phyloP scores from a whole-genome alignment of 768 basidiomycete genomes.

The Amanita brunnescens region DNA sequence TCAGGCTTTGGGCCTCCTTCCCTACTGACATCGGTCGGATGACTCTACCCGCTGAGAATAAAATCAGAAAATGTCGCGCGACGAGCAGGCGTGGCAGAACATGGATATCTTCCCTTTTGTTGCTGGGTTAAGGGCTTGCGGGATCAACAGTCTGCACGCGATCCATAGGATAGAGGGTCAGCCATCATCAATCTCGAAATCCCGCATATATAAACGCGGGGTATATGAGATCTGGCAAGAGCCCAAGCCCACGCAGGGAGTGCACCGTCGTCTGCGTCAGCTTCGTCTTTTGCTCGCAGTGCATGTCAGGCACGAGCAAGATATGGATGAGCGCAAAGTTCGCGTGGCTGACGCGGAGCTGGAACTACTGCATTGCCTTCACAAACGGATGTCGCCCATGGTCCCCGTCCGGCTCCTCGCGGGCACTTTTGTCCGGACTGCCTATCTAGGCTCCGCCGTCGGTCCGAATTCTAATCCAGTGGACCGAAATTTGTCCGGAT shows the following conservation, averaged over 20 bases:
- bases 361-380: conserved; percentile 99
- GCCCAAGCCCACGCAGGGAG: conserved; percentile 83
- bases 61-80: neutral
- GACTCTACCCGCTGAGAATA: conserved; percentile 86
- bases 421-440: no score
- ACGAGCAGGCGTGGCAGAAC: conserved; percentile 72
- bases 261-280: conserved; percentile 97
- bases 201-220: no score
- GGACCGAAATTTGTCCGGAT: no score
- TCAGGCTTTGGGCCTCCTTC: conserved; percentile 10
- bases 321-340: conserved; percentile 98
- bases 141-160: conserved; percentile 80
- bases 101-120: conserved; percentile 97
- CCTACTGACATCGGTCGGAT: conserved; percentile 18
- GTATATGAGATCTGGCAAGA: conserved; percentile 86
- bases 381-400: conserved; percentile 98
- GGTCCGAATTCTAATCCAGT: no score
- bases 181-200: no score
- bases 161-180: conserved; percentile 42
- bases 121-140: conserved; percentile 69
- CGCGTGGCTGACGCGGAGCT: conserved; percentile 93
- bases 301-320: conserved; percentile 96
- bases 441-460: no score
- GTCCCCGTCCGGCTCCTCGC: conserved; percentile 93
- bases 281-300: conserved; percentile 98